A percentile compares a stretch with the other conserved stretches of the same genome.
phyloP scores from a whole-genome alignment of 352 stramenopile species.

The Phytophthora tentaculata region DNA sequence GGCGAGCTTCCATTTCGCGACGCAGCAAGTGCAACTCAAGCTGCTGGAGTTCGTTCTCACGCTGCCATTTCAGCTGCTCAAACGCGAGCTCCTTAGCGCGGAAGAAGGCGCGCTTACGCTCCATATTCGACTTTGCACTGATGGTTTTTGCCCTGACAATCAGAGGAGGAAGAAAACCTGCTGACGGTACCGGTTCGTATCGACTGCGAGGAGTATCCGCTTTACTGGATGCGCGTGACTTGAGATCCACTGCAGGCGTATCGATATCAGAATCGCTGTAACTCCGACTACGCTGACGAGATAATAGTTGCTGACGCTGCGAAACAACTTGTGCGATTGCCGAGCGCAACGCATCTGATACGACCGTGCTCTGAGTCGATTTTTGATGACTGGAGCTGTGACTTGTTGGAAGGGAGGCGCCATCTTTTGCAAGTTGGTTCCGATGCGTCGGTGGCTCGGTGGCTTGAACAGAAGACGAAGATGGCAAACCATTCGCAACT shows the following conservation, averaged over 20 bases:
- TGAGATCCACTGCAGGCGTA: not conserved
- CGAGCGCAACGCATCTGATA: conserved; percentile 18
- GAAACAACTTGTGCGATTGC: conserved; percentile 30
- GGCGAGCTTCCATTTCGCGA: conserved; percentile 28
- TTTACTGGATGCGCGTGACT: conserved; percentile 1
- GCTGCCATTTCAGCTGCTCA: conserved; percentile 31
- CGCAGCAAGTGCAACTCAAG: conserved; percentile 28
- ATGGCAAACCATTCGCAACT: not conserved
- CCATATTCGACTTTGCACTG: conserved; percentile 11
- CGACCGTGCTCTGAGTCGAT: not conserved
- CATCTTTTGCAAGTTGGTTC: no score
- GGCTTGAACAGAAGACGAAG: not conserved
- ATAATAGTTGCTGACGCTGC: conserved; percentile 30
- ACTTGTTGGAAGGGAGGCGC: no score
- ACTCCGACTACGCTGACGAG: conserved; percentile 12
- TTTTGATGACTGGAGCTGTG: not conserved
- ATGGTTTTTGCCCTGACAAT: not conserved
- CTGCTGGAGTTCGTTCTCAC: conserved; percentile 32
- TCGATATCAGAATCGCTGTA: conserved; percentile 21
- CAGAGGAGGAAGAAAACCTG: conserved; percentile 18
- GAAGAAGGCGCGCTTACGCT: conserved; percentile 28
- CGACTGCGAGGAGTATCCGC: not conserved
- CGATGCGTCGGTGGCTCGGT: no score
- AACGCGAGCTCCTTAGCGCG: conserved; percentile 33
- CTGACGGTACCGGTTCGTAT: conserved; percentile 3